Conservation (phyloP, 257 asterid species). For the Solanum chmielewskii region DNA sequence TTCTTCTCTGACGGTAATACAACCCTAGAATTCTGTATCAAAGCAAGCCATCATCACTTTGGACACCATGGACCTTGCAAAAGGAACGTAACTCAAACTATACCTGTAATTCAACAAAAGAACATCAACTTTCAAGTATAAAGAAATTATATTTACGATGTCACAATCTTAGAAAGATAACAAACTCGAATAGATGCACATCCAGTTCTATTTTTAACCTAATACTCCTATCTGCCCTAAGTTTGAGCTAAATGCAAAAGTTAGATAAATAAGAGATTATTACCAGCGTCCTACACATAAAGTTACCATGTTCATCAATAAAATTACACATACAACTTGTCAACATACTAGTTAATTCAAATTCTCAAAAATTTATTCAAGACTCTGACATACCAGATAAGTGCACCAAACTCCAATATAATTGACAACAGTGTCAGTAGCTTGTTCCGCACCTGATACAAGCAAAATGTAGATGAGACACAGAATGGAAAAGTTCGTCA, state of each 20-base stretch:
- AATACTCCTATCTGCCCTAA: not conserved
- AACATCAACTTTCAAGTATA: not conserved
- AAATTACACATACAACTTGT: not conserved
- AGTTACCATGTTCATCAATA: not conserved
- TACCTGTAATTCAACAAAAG: constrained; percentile 51
- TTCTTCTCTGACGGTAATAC: not conserved
- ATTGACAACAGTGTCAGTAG: constrained; percentile 76
- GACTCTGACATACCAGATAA: constrained; percentile 47
- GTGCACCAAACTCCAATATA: constrained; percentile 81
- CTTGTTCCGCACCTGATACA: constrained; percentile 73
- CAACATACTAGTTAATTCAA: not conserved
- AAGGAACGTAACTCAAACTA: constrained; percentile 93
- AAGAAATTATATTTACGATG: not conserved
- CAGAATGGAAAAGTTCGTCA: not conserved
- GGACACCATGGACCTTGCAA: constrained; percentile 94
- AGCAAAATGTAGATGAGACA: not conserved
- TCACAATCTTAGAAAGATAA: not conserved
- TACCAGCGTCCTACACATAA: not conserved
- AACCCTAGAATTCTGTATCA: constrained; percentile 76
- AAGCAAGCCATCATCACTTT: constrained; percentile 77
- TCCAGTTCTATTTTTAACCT: not conserved
- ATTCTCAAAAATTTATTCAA: not conserved
- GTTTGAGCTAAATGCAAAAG: not conserved
- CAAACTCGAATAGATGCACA: not conserved
- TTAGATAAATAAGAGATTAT: not conserved